Evolutionary conservation across 164 flowering plant genomes (phyloP), one percentile per base, ranked within the genome.

Genomic region (Liriodendron chinense): DNA sequence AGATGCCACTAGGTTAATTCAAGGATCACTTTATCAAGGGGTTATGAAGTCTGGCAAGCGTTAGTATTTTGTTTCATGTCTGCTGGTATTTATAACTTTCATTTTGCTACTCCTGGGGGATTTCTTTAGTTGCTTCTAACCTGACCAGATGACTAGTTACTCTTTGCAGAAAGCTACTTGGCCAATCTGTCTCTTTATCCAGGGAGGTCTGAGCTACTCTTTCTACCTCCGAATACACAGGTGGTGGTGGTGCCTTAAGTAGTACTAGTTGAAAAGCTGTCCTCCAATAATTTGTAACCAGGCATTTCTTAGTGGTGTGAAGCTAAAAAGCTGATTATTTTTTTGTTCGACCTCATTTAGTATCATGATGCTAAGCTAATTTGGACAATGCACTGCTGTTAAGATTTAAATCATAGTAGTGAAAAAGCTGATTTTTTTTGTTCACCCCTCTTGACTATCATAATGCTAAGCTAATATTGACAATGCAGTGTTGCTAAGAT

Each of bases 111-210:
- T 16, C 59, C 59, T 53, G 13, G 59, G 59, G 59, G 3, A 12
- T 13, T 53, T 53, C 1, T 53, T 53, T 53, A 2, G 3, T 53
- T 53, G 13, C 18, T 53, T 0, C 62, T 47, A 48, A 69, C 70
- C 23, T 48, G 21, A 70, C n/a, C 10, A 63, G 63, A 65, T 75
- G 69, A 62, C 7, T 62, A 18, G 59, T 21, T 59, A 68, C 72
- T 71, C 48, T 84, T 71, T 81, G 69, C 91, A 96, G 99, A 96
- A 79, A 89, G 89, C 81, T 94, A 92, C 85, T 80, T 96, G 87
- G 99, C 99, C 75, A 96, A 92, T 71, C 83, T 96, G 26, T 89
- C 94, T 81, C 91, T 96, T 61, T 96, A 94, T 82, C 98, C 99
- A 59, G 99, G 93, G 72, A 91, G 87, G 79, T 91, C 95, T 68